Evolutionary conservation across 2,329 filamentous ascomycete genomes (phyloP).

Genomic region (Rhynchosporium graminicola): DNA sequence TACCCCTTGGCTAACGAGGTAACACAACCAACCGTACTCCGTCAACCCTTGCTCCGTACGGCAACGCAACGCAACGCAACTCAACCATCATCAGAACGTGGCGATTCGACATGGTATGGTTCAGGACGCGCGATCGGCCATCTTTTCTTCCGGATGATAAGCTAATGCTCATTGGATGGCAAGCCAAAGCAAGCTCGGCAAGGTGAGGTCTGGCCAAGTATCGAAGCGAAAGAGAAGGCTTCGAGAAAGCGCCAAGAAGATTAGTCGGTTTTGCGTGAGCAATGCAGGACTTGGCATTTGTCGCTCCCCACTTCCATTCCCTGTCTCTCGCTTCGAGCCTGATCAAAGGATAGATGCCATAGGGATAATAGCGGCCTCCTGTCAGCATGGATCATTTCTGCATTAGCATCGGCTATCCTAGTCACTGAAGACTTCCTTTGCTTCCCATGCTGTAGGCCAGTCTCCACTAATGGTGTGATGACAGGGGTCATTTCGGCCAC

Average conservation of each 20-base stretch:
- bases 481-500: neutral
- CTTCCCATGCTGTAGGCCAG: conserved; percentile 4
- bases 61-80: too few species aligned
- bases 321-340: neutral
- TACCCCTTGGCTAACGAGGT: too few species aligned
- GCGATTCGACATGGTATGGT: neutral
- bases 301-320: neutral
- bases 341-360: conserved; percentile 4
- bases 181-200: too few species aligned
- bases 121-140: conserved; percentile 19
- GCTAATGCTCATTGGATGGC: neutral
- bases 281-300: neutral
- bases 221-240: conserved; percentile 16
- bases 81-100: too few species aligned
- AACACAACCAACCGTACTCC: too few species aligned
- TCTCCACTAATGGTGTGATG: neutral
- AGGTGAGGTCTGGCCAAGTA: neutral
- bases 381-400: conserved; percentile 8
- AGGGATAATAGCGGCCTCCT: conserved; percentile 16
- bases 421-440: conserved; percentile 19
- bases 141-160: conserved; percentile 6
- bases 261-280: conserved; percentile 16
- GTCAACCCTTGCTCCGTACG: too few species aligned
- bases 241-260: conserved; percentile 12
- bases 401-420: conserved; percentile 2